Evolutionary conservation across 306 rosid genomes (phyloP).

Genomic region (Mimosa pudica): DNA sequence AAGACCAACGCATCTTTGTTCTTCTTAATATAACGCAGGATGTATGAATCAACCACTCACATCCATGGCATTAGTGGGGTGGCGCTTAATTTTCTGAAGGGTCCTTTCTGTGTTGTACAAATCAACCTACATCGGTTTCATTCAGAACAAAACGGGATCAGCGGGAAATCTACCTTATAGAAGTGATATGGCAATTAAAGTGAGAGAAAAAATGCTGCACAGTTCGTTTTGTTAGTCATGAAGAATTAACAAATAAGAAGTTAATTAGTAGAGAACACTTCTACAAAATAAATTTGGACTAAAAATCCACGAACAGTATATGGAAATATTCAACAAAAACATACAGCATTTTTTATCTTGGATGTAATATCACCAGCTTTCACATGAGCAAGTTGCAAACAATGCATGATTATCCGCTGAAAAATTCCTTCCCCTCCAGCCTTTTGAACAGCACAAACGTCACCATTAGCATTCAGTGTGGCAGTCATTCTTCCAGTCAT

Average conservation of each 20-base stretch:
- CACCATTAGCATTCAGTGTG: constrained; percentile 76
- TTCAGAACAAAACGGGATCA: not conserved
- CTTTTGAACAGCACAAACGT: constrained; percentile 89
- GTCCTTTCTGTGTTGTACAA: not conserved
- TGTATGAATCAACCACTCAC: not conserved
- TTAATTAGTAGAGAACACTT: not conserved
- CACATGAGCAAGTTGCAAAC: constrained; percentile 75
- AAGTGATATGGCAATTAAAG: no score
- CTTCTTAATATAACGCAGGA: not conserved
- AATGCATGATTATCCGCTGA: constrained; percentile 70
- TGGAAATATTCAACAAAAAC: constrained; percentile 56
- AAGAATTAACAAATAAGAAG: not conserved
- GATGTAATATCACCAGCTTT: constrained; percentile 1
- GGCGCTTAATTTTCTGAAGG: not conserved
- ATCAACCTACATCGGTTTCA: constrained; percentile 58
- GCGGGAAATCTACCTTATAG: not conserved
- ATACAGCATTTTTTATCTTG: constrained; percentile 45
- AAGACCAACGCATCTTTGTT: not conserved
- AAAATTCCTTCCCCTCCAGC: constrained; percentile 81
- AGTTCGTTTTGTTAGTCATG: not conserved
- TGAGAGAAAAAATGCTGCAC: no score
- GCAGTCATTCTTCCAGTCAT: constrained; percentile 93
- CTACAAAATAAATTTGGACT: not conserved
- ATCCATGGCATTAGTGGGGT: not conserved
- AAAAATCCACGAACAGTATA: constrained; percentile 13